Conservation (phyloP, 2,329 filamentous ascomycete genomes). For the Xylariales sp. region DNA sequence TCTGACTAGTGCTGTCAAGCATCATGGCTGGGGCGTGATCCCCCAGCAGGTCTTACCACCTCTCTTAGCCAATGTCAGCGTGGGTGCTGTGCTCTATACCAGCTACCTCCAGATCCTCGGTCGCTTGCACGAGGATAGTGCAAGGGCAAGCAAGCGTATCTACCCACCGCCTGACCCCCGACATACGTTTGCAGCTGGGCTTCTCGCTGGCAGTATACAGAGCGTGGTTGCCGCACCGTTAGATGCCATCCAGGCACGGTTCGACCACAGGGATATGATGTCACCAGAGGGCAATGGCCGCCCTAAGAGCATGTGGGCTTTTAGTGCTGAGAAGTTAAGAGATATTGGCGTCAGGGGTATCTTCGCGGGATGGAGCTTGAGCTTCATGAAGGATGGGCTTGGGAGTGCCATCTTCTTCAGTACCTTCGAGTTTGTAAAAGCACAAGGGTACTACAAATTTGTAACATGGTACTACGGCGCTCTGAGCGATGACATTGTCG, state of each 20-base stretch:
- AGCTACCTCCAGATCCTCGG: conserved; percentile 69
- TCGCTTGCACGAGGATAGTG: conserved; percentile 61
- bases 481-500: conserved; percentile 46
- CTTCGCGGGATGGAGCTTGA: conserved; percentile 69
- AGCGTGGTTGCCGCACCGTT: conserved; percentile 69
- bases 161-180: conserved; percentile 63
- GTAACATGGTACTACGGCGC: conserved; percentile 67
- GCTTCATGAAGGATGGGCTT: conserved; percentile 64
- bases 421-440: conserved; percentile 72
- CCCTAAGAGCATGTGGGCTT: conserved; percentile 67
- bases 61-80: conserved; percentile 67
- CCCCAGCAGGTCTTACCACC: conserved; percentile 75
- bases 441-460: conserved; percentile 68
- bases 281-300: conserved; percentile 32
- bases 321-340: conserved; percentile 61
- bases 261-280: conserved; percentile 53
- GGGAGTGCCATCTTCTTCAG: conserved; percentile 71
- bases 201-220: conserved; percentile 65
- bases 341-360: conserved; percentile 69
- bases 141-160: conserved; percentile 52
- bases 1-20: conserved; percentile 60
- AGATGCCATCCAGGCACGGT: conserved; percentile 71
- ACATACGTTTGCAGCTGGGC: conserved; percentile 65
- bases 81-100: conserved; percentile 72
- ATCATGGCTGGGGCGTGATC: conserved; percentile 70